Base-by-base conservation (phyloP, 345 rosid species). In the Alliaria petiolata region DNA sequence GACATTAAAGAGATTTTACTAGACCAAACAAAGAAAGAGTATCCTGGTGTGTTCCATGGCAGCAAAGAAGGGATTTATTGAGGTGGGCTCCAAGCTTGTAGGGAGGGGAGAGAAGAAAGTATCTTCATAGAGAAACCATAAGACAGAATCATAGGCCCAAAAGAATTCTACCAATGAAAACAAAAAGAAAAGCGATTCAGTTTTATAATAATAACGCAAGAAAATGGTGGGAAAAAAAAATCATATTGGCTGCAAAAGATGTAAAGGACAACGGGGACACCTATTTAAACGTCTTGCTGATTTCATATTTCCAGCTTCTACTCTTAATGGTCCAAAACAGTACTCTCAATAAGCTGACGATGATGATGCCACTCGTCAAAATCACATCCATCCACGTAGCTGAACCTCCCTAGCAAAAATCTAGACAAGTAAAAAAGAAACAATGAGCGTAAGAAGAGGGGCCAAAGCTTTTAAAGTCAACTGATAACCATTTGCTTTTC, bases 31-130 rank as follows among this genome's bases (percentile, higher is more conserved):
- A 69, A 60, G 69, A 36, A 69, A 55, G 70, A 69, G 79, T 69
- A 76, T 47, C 53, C 35, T 40, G 63, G 40, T 76, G 71, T 71
- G 65, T 44, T 61, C 64, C 56, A 77, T 71, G 76, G 77, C 40
- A 44, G 15, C 77, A 50, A 65, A 71, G 60, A 50, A 59, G 3
- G 9, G 69, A 77, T 58, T 77, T 77, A 77, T 77, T 77, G 69
- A 42, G 61, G 80, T 77, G 80, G 80, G 77, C 77, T 77, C 80
- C 71, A 70, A 76, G 46, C 49, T 76, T 64, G 42, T 39, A 40
- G 71, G 67, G 35, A 63, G 17, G 71, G 67, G 35, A 63, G 17
- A 47, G 63, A 54, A 75, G 69, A 69, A 31, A 68, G 70, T 54
- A 76, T 62, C 79, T 76, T 62, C 74, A 69, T 75, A 47, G 57